Percentiles rank a stretch among this genome's conserved stretches.
Evolutionary conservation across 208 protist species (phyloP).

Genomic region (Trypanosoma rangeli): DNA sequence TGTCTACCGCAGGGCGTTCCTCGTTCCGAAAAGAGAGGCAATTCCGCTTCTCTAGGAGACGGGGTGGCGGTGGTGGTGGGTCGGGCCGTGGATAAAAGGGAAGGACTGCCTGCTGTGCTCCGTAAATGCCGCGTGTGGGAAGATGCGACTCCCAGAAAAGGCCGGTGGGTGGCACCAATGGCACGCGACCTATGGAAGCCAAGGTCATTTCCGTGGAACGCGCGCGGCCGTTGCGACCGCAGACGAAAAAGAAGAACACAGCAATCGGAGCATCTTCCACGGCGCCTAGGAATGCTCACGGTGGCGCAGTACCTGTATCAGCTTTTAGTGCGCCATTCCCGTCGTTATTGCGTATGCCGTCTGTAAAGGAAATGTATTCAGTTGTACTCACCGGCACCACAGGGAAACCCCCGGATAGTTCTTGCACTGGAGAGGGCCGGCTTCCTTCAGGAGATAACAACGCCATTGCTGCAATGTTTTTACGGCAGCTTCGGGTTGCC

Average conservation of each 20-base stretch:
- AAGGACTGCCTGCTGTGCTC: not conserved
- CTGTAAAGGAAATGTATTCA: conserved; percentile 13
- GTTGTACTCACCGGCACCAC: not conserved
- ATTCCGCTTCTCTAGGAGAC: too few relatives aligned
- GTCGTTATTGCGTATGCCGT: conserved; percentile 10
- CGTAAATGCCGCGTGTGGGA: not conserved
- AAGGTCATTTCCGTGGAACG: not conserved
- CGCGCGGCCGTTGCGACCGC: not conserved
- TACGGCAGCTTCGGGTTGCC: conserved; percentile 19
- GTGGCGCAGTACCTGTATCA: not conserved
- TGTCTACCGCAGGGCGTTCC: too few relatives aligned
- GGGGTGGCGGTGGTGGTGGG: not conserved
- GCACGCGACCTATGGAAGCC: not conserved
- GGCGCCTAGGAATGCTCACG: not conserved
- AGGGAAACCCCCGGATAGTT: not conserved
- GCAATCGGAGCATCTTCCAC: not conserved
- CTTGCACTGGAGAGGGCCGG: not conserved
- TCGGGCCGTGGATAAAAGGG: not conserved
- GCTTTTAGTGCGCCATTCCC: conserved; percentile 2
- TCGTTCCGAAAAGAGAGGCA: too few relatives aligned
- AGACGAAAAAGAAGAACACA: not conserved
- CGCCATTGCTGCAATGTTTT: conserved; percentile 10
- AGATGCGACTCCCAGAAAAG: conserved; percentile 8
- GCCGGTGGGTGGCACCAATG: not conserved
- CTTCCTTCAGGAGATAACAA: not conserved